Conservation (phyloP, 108 stramenopile genomes). For the Fistulifera pelliculosa region DNA sequence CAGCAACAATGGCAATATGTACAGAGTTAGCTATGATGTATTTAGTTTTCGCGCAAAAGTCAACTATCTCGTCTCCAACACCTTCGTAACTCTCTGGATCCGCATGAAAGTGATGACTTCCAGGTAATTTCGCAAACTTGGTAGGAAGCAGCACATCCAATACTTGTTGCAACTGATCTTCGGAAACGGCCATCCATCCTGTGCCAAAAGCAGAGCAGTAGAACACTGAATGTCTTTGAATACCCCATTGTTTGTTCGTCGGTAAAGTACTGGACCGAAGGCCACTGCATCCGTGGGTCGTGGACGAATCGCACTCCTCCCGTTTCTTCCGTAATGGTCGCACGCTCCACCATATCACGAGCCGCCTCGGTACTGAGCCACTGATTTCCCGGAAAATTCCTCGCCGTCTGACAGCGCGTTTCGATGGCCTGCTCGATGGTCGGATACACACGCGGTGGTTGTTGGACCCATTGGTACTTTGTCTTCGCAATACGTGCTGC, state of each 20-base stretch:
- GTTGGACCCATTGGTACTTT: conserved; percentile 10
- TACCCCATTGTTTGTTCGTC: conserved; percentile 52
- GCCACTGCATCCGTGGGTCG: conserved; percentile 72
- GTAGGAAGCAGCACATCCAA: conserved; percentile 35
- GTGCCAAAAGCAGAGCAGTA: conserved; percentile 42
- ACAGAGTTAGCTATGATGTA: neutral
- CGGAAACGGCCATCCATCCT: conserved; percentile 71
- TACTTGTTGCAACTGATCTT: conserved; percentile 16
- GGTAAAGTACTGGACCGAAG: conserved; percentile 58
- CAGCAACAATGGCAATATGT: neutral
- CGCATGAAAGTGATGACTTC: conserved; percentile 81
- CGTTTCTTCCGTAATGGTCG: conserved; percentile 9
- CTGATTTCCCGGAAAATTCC: conserved; percentile 68
- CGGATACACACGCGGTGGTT: conserved; percentile 29
- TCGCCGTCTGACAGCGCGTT: conserved; percentile 45
- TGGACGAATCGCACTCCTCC: conserved; percentile 47
- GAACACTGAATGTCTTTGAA: conserved; percentile 41
- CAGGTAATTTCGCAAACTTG: conserved; percentile 29
- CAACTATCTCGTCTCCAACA: conserved; percentile 24
- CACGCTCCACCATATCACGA: conserved; percentile 50
- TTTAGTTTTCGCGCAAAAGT: conserved; percentile 4
- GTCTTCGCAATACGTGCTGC: conserved; percentile 14
- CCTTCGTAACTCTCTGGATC: conserved; percentile 53
- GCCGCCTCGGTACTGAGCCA: conserved; percentile 61
- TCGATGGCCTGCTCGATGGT: conserved; percentile 38